These are phyloP conservation scores for Dothistroma septosporum DNA, from an alignment of 2,329 filamentous ascomycete species.

Conservation along the genomic window DNA sequence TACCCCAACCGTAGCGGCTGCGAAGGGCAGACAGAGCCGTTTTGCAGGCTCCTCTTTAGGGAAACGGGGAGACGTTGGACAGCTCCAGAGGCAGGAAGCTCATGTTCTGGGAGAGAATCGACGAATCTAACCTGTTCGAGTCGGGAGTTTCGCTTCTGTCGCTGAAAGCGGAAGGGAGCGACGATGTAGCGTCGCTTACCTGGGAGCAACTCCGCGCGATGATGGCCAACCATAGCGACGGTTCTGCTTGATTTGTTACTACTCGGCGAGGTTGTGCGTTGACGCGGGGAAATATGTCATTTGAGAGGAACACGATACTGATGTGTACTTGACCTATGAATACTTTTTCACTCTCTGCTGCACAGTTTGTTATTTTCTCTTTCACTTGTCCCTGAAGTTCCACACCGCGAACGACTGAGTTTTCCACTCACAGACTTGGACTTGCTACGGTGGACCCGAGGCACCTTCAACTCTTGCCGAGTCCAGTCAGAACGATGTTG, in stretches of 20 bases:
- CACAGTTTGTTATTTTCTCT: too few relatives aligned
- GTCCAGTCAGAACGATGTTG: constrained; percentile 60
- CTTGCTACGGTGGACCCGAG: too few relatives aligned
- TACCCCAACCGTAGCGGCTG: too few relatives aligned
- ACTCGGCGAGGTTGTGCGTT: too few relatives aligned
- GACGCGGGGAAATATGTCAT: too few relatives aligned
- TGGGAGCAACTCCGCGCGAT: neutral
- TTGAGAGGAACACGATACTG: too few relatives aligned
- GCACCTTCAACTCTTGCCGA: constrained; percentile 43
- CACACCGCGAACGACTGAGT: too few relatives aligned
- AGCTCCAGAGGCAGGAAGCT: neutral
- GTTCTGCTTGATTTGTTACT: too few relatives aligned
- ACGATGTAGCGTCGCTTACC: neutral
- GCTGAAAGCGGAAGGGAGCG: neutral
- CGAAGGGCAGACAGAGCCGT: neutral
- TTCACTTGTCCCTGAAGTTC: too few relatives aligned
- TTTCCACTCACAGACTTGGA: too few relatives aligned
- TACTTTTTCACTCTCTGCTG: too few relatives aligned
- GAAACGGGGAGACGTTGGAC: neutral
- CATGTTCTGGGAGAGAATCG: neutral
- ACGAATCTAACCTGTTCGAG: neutral
- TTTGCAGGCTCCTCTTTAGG: neutral
- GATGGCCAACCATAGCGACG: neutral
- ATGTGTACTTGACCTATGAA: too few relatives aligned
- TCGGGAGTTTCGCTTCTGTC: neutral